Percentiles rank a stretch among this genome's conserved stretches.
These are phyloP conservation scores for Chlorella sorokiniana DNA, from an alignment of 139 green algal genomes.

Conservation along the genomic window DNA sequence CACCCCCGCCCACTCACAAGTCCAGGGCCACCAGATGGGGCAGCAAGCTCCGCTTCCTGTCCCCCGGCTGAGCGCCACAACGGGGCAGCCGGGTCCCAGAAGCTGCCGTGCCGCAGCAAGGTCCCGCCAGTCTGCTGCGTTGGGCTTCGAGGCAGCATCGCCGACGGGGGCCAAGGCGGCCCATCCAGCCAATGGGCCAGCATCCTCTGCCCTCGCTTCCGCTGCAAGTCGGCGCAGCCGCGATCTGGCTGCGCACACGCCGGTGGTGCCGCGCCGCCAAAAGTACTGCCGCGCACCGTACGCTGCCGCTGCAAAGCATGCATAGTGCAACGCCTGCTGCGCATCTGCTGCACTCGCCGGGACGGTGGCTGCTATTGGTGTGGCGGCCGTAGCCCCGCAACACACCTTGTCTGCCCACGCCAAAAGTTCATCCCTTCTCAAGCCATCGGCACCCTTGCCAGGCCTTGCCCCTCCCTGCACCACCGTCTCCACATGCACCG, in stretches of 20 bases:
- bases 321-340: slow-evolving; percentile 3
- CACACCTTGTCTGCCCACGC: slow-evolving; percentile 18
- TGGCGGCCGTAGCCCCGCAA: not conserved
- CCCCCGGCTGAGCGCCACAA: not conserved
- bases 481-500: not conserved
- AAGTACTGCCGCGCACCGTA: slow-evolving; percentile 22
- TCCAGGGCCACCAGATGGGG: slow-evolving; percentile 23
- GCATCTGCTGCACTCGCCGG: not conserved
- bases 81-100: not conserved
- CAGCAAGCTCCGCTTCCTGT: not conserved
- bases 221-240: not conserved
- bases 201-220: not conserved
- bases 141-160: not conserved
- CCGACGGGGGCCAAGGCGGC: not conserved
- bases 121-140: not conserved
- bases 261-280: slow-evolving; percentile 5
- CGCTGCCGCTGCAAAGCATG: not conserved
- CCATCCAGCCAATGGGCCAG: slow-evolving; percentile 4
- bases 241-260: not conserved
- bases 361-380: not conserved
- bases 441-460: not conserved
- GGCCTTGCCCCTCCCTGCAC: not conserved
- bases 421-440: not conserved
- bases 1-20: not conserved
- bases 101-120: slow-evolving; percentile 9